Base-by-base conservation (phyloP, 352 stramenopile species). In the Phytopythium aichiense region DNA sequence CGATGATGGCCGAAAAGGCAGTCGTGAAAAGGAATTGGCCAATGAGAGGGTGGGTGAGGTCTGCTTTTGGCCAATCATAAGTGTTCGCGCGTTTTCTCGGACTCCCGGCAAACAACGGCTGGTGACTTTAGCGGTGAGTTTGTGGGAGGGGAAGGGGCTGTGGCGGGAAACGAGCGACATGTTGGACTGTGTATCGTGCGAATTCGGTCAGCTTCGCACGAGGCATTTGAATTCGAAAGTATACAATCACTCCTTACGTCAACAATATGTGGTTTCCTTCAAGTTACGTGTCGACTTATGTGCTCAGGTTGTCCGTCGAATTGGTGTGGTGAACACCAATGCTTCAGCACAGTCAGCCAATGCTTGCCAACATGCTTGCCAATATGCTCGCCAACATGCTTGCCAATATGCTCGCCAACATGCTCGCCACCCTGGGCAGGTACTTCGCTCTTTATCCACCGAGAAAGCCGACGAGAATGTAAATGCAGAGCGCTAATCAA, bases 51-150 rank as follows among this genome's bases (percentile, higher is more conserved):
- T 2, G 9, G 51, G 16, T 42, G 13, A 25, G n/a, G 11, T 23
- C 50, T 15, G 22, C 51, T 58, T 48, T 60, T 31, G 55, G 16
- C 66, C 66, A 72, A 66, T 69, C 58, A 69, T 13, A 35, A 20
- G 12, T 30, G 45, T 66, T 72, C 55, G 66, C 66, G 68, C 67
- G 51, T 40, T 58, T 64, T 60, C 42, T 46, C 13, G 4, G 30
- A 4, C 3, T 53, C 8, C 33, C 18, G 56, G 45, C 25, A 52
- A 31, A 22, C 46, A 37, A 33, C 23, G 23, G 23, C 12, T 22
- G 23, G 20, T 61, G 22, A 43, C 43, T 28, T 23, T 22, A 22
- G 37, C 18, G 37, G 7, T 1, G 12, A 45, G 16, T 45, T n/a
- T 11, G 4, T 1, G 16, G 20, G 40, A 18, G 1, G 40, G 28